These are phyloP conservation scores for Sporisorium sorghi DNA, from an alignment of 1,284 basidiomycete species.

Conservation along the genomic window DNA sequence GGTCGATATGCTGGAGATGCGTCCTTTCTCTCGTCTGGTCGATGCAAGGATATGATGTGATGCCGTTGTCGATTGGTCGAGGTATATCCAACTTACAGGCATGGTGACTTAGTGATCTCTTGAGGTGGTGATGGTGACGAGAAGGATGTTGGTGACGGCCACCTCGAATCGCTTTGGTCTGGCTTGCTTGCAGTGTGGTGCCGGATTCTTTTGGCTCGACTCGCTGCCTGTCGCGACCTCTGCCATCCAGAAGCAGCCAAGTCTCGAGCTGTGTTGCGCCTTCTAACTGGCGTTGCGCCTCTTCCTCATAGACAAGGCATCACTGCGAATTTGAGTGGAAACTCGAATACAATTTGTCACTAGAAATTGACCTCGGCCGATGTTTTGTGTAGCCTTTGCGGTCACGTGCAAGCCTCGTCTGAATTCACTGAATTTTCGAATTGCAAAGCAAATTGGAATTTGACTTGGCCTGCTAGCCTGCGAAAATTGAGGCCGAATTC, in stretches of 20 bases:
- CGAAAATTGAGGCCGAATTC: no score
- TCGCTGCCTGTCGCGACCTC: background rate
- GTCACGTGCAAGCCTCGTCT: background rate
- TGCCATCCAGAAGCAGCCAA: no score
- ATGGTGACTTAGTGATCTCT: conserved; percentile 56
- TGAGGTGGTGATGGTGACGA: conserved; percentile 55
- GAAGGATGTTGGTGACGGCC: conserved; percentile 35
- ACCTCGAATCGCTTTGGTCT: conserved; percentile 47
- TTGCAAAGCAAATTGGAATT: background rate
- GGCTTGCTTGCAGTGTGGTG: conserved; percentile 4
- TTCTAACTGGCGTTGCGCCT: no score
- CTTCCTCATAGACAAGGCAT: no score
- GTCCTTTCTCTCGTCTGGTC: background rate
- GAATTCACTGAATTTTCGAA: no score
- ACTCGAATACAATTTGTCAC: background rate
- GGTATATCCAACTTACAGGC: conserved; percentile 51
- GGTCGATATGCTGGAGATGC: conserved; percentile 1
- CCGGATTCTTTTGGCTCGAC: background rate
- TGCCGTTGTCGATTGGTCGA: conserved; percentile 11
- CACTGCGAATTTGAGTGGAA: background rate
- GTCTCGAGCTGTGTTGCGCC: no score
- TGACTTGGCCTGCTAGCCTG: background rate
- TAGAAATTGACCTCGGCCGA: background rate
- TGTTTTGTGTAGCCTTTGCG: accelerated
- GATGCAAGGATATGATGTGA: conserved; percentile 34